Conservation (phyloP, 495 filamentous ascomycete genomes). For the Acidomyces sp. region DNA sequence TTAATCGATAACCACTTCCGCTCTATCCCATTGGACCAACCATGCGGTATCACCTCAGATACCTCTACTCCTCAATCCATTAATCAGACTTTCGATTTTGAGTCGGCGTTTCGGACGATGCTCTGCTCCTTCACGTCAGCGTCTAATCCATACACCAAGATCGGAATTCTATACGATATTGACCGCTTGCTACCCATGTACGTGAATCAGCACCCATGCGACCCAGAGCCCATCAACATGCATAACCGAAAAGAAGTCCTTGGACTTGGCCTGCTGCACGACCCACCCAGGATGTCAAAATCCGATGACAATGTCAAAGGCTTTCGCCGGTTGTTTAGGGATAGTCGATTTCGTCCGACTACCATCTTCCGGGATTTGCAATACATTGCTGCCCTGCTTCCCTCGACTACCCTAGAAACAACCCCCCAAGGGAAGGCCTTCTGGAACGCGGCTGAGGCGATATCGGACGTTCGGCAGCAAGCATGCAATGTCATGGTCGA, state of each 20-base stretch:
- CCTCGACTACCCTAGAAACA: slow-evolving; percentile 65
- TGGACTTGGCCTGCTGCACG: not conserved
- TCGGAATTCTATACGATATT: slow-evolving; percentile 7
- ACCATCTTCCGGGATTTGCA: slow-evolving; percentile 92
- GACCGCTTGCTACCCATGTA: slow-evolving; percentile 6
- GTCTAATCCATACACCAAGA: slow-evolving; percentile 5
- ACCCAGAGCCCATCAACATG: not conserved
- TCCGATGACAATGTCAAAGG: slow-evolving; percentile 69
- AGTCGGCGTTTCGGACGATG: slow-evolving; percentile 5
- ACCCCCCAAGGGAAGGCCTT: slow-evolving; percentile 84
- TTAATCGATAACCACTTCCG: slow-evolving; percentile 19
- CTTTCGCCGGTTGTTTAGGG: slow-evolving; percentile 65
- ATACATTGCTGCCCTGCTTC: slow-evolving; percentile 87
- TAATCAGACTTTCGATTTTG: slow-evolving; percentile 6
- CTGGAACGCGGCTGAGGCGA: slow-evolving; percentile 83
- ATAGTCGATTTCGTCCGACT: slow-evolving; percentile 65
- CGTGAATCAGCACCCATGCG: not conserved
- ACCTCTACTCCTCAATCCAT: not conserved
- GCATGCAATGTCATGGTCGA: slow-evolving; percentile 82
- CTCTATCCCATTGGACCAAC: not conserved
- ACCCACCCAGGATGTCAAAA: not conserved
- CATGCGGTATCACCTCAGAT: not conserved
- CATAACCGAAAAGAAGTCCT: not conserved
- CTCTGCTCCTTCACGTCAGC: slow-evolving; percentile 2
- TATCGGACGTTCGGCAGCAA: slow-evolving; percentile 78